Base-by-base conservation (phyloP, 208 protist species). In the Jaenimonas drosophilae region DNA sequence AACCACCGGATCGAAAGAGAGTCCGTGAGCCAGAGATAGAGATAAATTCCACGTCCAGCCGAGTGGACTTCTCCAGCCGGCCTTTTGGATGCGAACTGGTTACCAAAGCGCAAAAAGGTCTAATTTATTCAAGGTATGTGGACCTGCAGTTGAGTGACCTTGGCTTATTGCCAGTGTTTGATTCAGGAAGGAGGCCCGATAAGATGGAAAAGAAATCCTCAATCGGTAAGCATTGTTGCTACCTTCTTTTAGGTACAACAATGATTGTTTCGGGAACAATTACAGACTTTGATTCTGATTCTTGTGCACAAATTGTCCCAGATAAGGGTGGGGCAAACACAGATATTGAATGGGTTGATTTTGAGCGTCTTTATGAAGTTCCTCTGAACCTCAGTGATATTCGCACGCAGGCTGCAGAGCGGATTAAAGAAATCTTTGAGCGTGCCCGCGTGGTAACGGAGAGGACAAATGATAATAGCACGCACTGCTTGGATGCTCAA, bases 261-360 rank as follows among this genome's bases (percentile, higher is more conserved):
- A 41, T 70, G 54, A 55, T 84, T 12, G 60, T 84, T 1, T 71
- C 59, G 20, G 75, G 75, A 5, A 54, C 62, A 34, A 71, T 84
- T 49, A 40, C 76, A 12, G 75, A 79, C n/a, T n/a, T n/a, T n/a
- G n/a, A n/a, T n/a, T 38, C 42, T 72, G 1, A 70, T 58, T 32
- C 28, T 58, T 4, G 26, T 27, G 4, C 69, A 55, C 6, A 42
- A 42, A 36, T 65, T 42, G 7, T 59, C 70, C 24, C 59, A 76
- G 24, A 54, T 84, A 11, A 84, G 14, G 58, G 59, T 11, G 75
- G 67, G 24, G 24, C 65, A 14, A 24, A 49, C 31, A 48, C 64
- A 5, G 52, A 51, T 0, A 33, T 79, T 4, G 64, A 63, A 19
- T 84, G 75, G 75, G 61, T 79, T 0, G 31, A 36, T 25, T 19